phyloP scores from a whole-genome alignment of 108 stramenopile genomes.

The Mayamaea pseudoterrestris region DNA sequence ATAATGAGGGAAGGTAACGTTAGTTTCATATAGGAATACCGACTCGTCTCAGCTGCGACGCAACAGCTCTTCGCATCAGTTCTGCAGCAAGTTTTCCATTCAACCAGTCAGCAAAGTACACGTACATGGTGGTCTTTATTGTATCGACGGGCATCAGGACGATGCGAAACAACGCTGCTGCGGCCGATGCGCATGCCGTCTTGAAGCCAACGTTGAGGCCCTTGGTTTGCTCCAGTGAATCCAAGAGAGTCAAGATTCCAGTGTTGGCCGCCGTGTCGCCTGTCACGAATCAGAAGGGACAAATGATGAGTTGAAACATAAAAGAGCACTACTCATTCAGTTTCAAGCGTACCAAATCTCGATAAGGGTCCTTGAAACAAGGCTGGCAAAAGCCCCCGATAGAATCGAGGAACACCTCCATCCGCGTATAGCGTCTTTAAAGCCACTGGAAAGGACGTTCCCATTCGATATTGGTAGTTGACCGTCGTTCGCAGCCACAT shows the following conservation, averaged over 20 bases:
- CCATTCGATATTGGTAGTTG: conserved; percentile 99
- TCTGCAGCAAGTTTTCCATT: neutral
- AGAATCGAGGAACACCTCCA: conserved; percentile 94
- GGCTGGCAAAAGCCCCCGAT: conserved; percentile 87
- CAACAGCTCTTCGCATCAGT: neutral
- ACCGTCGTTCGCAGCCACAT: conserved; percentile 86
- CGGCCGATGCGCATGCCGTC: conserved; percentile 69
- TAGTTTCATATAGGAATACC: no score
- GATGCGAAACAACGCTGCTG: conserved; percentile 90
- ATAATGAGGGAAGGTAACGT: no score
- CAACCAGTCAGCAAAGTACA: neutral
- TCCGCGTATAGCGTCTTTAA: conserved; percentile 87
- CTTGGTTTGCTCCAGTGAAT: conserved; percentile 72
- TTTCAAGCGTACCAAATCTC: conserved; percentile 96
- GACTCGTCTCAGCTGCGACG: neutral
- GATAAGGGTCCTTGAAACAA: conserved; percentile 86
- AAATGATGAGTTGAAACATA: no score
- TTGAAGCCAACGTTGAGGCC: conserved; percentile 81
- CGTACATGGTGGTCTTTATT: conserved; percentile 45
- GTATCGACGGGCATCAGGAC: conserved; percentile 91
- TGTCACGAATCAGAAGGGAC: no score
- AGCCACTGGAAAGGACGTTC: conserved; percentile 81
- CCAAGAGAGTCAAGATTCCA: conserved; percentile 77
- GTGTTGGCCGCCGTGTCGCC: conserved; percentile 98
- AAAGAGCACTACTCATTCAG: no score